Conservation (phyloP, 768 basidiomycete species). For the Wakefieldia striispora region DNA sequence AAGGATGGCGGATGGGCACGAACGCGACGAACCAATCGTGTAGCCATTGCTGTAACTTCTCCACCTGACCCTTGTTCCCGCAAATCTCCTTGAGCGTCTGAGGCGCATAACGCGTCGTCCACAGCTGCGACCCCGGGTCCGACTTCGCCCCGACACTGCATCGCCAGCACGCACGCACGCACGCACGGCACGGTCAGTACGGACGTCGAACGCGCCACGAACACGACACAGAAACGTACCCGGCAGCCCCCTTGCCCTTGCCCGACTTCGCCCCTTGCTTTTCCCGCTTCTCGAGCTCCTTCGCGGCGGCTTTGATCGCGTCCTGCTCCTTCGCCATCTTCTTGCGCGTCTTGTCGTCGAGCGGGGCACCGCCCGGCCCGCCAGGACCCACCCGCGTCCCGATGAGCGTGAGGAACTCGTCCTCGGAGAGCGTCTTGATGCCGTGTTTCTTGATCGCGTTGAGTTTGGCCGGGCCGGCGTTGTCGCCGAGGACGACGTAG, state of each 20-base stretch:
- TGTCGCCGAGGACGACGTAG: conserved; percentile 84
- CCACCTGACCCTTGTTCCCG: conserved; percentile 90
- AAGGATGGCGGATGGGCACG: not conserved
- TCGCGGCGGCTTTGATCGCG: conserved; percentile 68
- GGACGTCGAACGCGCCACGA: not conserved
- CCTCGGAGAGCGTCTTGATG: conserved; percentile 77
- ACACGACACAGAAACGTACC: conserved; percentile 12
- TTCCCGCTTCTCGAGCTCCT: conserved; percentile 76
- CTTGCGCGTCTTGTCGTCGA: conserved; percentile 81
- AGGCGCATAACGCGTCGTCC: conserved; percentile 96
- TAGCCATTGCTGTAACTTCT: conserved; percentile 87
- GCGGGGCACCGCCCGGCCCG: conserved; percentile 30
- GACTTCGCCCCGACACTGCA: conserved; percentile 30
- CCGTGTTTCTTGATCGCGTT: conserved; percentile 79
- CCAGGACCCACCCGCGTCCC: conserved; percentile 58
- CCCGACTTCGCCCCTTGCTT: conserved; percentile 44
- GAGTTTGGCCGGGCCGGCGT: conserved; percentile 89
- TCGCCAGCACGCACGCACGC: too few species aligned
- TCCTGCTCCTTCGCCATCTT: conserved; percentile 79
- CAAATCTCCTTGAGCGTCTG: conserved; percentile 85
- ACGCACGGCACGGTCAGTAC: too few species aligned
- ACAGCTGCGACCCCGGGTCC: conserved; percentile 67
- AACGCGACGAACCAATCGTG: conserved; percentile 66
- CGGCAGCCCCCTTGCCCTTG: conserved; percentile 13
- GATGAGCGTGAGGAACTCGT: conserved; percentile 83